These are phyloP conservation scores for Cantharellus anzutake DNA, from an alignment of 768 basidiomycete species.

Conservation along the genomic window DNA sequence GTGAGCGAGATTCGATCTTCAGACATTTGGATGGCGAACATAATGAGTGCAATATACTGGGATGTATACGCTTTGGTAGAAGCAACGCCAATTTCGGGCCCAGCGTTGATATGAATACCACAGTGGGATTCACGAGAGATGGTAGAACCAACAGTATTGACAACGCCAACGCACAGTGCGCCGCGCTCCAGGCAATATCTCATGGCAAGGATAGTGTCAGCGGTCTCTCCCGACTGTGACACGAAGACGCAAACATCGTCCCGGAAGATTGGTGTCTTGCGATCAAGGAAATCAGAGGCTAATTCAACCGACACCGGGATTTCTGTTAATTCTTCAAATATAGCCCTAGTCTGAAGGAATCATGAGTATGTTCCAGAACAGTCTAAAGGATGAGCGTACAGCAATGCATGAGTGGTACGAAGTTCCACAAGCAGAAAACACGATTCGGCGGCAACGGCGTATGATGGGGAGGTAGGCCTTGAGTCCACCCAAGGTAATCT, in stretches of 20 bases:
- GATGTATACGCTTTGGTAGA: slow-evolving; percentile 99
- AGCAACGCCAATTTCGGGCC: slow-evolving; percentile 96
- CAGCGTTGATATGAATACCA: slow-evolving; percentile 98
- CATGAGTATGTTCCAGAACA: neutral
- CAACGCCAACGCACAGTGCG: slow-evolving; percentile 89
- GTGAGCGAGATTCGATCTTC: slow-evolving; percentile 93
- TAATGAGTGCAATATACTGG: slow-evolving; percentile 92
- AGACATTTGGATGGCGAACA: slow-evolving; percentile 96
- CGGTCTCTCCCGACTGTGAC: slow-evolving; percentile 96
- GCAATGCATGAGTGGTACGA: slow-evolving; percentile 95
- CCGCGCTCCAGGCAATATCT: slow-evolving; percentile 94
- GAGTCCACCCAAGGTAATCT: slow-evolving; percentile 86
- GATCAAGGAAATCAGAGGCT: slow-evolving; percentile 94
- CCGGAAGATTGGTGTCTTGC: slow-evolving; percentile 98
- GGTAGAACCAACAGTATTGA: slow-evolving; percentile 97
- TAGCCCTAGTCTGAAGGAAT: slow-evolving; percentile 48
- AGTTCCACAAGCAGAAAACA: slow-evolving; percentile 97
- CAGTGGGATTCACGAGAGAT: slow-evolving; percentile 97
- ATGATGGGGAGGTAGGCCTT: slow-evolving; percentile 92
- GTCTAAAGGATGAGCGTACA: slow-evolving; percentile 11
- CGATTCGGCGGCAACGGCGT: slow-evolving; percentile 80
- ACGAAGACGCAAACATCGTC: slow-evolving; percentile 95
- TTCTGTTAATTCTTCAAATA: slow-evolving; percentile 97
- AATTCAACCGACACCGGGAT: slow-evolving; percentile 95
- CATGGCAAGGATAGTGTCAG: slow-evolving; percentile 91